Conservation (phyloP, 179 eudicot species). For the Spinacia oleracea region DNA sequence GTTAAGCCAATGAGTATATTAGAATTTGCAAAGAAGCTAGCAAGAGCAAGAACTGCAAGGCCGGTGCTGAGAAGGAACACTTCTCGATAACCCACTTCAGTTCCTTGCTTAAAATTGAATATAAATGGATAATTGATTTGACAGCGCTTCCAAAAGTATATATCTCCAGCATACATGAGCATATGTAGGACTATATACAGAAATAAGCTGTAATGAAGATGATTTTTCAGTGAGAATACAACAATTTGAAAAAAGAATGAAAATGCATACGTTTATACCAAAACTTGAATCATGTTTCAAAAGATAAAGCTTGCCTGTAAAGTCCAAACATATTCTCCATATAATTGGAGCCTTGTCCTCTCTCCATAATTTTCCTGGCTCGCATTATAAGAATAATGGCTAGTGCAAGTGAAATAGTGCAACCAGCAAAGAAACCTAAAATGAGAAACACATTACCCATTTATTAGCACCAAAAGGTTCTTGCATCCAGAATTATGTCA, state of each 20-base stretch:
- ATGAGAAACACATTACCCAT: conserved; percentile 5
- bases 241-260: background rate
- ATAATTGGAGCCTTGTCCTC: conserved; percentile 40
- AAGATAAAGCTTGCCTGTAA: conserved; percentile 50
- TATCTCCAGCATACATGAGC: conserved; percentile 65
- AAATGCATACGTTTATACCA: too few species aligned
- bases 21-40: conserved; percentile 55
- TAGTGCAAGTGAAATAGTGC: conserved; percentile 60
- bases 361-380: conserved; percentile 49
- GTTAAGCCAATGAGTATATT: conserved; percentile 49
- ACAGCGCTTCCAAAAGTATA: conserved; percentile 66
- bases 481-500: background rate
- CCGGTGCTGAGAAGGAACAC: conserved; percentile 54
- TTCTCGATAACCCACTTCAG: conserved; percentile 53
- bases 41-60: conserved; percentile 53
- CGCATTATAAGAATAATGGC: conserved; percentile 55
- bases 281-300: background rate
- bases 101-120: conserved; percentile 65
- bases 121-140: conserved; percentile 50
- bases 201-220: conserved; percentile 54
- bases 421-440: conserved; percentile 78
- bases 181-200: conserved; percentile 63
- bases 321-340: conserved; percentile 64
- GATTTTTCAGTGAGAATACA: background rate
- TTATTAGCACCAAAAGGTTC: conserved; percentile 7